phyloP scores from a whole-genome alignment of 495 filamentous ascomycete genomes.

The Stereocaulon alpinum region DNA sequence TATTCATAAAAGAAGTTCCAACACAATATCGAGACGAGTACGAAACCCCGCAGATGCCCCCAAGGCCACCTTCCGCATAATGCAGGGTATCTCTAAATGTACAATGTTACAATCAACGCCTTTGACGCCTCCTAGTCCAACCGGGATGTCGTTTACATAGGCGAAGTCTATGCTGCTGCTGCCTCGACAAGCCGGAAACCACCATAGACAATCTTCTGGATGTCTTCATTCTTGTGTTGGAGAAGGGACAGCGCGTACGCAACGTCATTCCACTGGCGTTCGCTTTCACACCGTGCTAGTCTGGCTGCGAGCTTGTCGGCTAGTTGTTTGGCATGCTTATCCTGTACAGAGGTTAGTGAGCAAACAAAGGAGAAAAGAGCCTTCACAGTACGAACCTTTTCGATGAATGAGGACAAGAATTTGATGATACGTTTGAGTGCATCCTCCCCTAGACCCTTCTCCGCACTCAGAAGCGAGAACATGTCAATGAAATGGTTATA shows the following conservation, averaged over 20 bases:
- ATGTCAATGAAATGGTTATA: slow-evolving; percentile 99
- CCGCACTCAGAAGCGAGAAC: slow-evolving; percentile 85
- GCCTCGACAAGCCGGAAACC: slow-evolving; percentile 79
- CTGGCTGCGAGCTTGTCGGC: slow-evolving; percentile 87
- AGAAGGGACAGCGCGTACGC: slow-evolving; percentile 80
- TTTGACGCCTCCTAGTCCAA: background rate
- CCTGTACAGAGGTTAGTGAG: slow-evolving; percentile 39
- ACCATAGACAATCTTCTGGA: slow-evolving; percentile 66
- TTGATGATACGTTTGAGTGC: slow-evolving; percentile 74
- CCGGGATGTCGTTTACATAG: background rate
- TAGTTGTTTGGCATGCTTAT: slow-evolving; percentile 95
- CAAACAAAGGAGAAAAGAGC: background rate
- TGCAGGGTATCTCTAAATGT: slow-evolving; percentile 8
- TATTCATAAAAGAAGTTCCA: slow-evolving; percentile 64
- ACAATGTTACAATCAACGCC: background rate
- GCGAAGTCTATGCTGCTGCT: slow-evolving; percentile 36
- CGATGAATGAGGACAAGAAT: slow-evolving; percentile 89
- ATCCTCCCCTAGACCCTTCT: slow-evolving; percentile 71
- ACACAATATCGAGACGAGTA: slow-evolving; percentile 35
- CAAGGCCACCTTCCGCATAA: slow-evolving; percentile 17
- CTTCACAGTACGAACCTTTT: slow-evolving; percentile 58
- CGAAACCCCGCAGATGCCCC: slow-evolving; percentile 17
- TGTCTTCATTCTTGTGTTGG: slow-evolving; percentile 97
- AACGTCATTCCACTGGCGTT: slow-evolving; percentile 95
- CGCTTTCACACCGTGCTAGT: slow-evolving; percentile 74